These are phyloP conservation scores for Cylindricascospora bacillispora DNA, from an alignment of 1,139 yeast species.

Conservation along the genomic window DNA sequence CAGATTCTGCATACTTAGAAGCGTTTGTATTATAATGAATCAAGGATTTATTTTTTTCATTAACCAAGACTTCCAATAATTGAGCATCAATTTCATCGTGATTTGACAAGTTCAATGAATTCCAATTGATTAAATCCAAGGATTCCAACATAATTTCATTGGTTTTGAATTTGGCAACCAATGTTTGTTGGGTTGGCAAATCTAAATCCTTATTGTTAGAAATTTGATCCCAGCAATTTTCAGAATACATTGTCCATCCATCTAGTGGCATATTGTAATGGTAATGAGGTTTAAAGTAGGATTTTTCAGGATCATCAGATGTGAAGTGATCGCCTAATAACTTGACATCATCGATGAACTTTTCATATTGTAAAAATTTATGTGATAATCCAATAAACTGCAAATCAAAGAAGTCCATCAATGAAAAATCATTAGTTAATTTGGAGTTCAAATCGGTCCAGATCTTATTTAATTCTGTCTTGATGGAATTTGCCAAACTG, in stretches of 20 bases:
- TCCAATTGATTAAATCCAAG: slow-evolving; percentile 13
- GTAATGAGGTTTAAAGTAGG: slow-evolving; percentile 54
- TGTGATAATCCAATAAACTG: slow-evolving; percentile 76
- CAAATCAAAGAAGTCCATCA: slow-evolving; percentile 74
- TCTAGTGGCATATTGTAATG: slow-evolving; percentile 86
- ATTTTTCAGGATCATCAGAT: slow-evolving; percentile 15
- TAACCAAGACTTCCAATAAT: slow-evolving; percentile 33
- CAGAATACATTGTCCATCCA: slow-evolving; percentile 91
- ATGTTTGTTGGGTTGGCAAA: slow-evolving; percentile 88
- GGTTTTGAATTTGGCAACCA: slow-evolving; percentile 90
- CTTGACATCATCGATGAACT: slow-evolving; percentile 53
- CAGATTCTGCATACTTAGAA: slow-evolving; percentile 52
- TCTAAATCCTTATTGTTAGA: slow-evolving; percentile 87
- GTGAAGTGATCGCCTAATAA: slow-evolving; percentile 44
- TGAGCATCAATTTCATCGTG: slow-evolving; percentile 27
- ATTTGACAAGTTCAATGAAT: slow-evolving; percentile 8
- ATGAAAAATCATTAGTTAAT: slow-evolving; percentile 37
- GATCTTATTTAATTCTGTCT: slow-evolving; percentile 56
- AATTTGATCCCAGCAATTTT: slow-evolving; percentile 88
- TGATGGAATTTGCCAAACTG: slow-evolving; percentile 55
- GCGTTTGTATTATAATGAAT: slow-evolving; percentile 54
- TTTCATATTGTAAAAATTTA: slow-evolving; percentile 66
- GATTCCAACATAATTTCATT: slow-evolving; percentile 55
- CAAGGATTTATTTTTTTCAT: slow-evolving; percentile 35
- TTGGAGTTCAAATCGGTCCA: slow-evolving; percentile 76